These are phyloP conservation scores for Ichthyophonus hoferi DNA, from an alignment of 208 protist species.

Conservation along the genomic window DNA sequence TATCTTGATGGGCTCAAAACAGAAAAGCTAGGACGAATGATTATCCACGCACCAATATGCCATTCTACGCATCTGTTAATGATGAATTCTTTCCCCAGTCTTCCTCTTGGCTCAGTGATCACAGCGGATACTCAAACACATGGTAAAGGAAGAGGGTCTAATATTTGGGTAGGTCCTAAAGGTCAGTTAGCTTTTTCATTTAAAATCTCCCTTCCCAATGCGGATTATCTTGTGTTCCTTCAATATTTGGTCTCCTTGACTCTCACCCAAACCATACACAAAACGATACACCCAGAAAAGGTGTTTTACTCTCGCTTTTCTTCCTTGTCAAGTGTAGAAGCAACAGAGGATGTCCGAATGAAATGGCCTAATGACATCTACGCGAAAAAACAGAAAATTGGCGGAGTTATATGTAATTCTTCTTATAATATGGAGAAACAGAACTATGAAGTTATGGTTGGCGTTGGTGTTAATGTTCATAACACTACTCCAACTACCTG, in stretches of 20 bases:
- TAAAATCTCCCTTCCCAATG: not conserved
- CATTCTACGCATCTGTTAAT: conserved; percentile 5
- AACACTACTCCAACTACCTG: conserved; percentile 10
- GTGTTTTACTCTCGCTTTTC: not conserved
- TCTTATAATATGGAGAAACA: not conserved
- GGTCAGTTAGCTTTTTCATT: conserved; percentile 24
- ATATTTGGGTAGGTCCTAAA: conserved; percentile 1
- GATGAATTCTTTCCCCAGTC: not conserved
- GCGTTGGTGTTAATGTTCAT: conserved; percentile 7
- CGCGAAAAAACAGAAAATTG: not conserved
- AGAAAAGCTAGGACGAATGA: not conserved
- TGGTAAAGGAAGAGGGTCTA: not conserved
- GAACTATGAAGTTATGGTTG: not conserved
- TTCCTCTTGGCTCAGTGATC: not conserved
- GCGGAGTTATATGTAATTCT: conserved; percentile 4
- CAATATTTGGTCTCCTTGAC: conserved; percentile 12
- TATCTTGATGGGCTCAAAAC: not conserved
- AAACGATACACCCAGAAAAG: not conserved
- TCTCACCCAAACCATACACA: not conserved
- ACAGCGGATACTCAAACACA: not conserved
- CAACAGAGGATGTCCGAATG: not conserved
- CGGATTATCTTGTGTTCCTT: conserved; percentile 10
- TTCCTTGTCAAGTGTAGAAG: not conserved
- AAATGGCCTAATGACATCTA: conserved; percentile 30
- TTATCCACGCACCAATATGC: conserved; percentile 21